Conservation (phyloP, 2,329 filamentous ascomycete species). For the Plectosphaerella plurivora region DNA sequence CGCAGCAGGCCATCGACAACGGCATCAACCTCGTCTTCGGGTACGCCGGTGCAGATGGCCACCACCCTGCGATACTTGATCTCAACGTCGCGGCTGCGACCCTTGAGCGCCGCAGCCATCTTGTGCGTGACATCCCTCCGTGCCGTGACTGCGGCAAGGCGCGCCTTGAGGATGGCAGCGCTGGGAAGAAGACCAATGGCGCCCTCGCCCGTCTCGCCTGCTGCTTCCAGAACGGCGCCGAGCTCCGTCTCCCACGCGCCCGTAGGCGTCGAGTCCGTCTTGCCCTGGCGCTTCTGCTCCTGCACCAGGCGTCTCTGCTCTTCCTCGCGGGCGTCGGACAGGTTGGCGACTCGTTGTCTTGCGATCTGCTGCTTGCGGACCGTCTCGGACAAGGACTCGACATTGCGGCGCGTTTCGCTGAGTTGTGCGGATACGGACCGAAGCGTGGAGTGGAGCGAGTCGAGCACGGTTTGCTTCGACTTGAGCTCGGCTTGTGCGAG, state of each 20-base stretch:
- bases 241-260: slow-evolving; percentile 52
- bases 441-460: slow-evolving; percentile 75
- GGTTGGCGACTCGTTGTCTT: slow-evolving; percentile 71
- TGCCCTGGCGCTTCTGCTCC: slow-evolving; percentile 30
- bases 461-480: slow-evolving; percentile 78
- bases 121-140: slow-evolving; percentile 65
- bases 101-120: slow-evolving; percentile 67
- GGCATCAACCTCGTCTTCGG: slow-evolving; percentile 74
- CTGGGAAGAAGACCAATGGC: slow-evolving; percentile 49
- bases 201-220: slow-evolving; percentile 29
- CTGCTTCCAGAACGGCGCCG: slow-evolving; percentile 39
- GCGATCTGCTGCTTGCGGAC: slow-evolving; percentile 61
- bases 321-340: slow-evolving; percentile 68
- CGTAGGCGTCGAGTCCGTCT: slow-evolving; percentile 40
- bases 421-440: slow-evolving; percentile 76
- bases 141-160: slow-evolving; percentile 64
- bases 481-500: slow-evolving; percentile 78
- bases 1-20: slow-evolving; percentile 75
- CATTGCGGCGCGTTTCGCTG: slow-evolving; percentile 67
- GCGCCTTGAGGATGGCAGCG: slow-evolving; percentile 57
- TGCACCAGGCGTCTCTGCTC: slow-evolving; percentile 51
- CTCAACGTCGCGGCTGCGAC: slow-evolving; percentile 78
- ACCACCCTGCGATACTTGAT: slow-evolving; percentile 86
- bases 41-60: slow-evolving; percentile 75
- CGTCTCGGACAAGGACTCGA: slow-evolving; percentile 67